Evolutionary conservation across 2,329 filamentous ascomycete species (phyloP).

Genomic region (Neonectria neomacrospora): DNA sequence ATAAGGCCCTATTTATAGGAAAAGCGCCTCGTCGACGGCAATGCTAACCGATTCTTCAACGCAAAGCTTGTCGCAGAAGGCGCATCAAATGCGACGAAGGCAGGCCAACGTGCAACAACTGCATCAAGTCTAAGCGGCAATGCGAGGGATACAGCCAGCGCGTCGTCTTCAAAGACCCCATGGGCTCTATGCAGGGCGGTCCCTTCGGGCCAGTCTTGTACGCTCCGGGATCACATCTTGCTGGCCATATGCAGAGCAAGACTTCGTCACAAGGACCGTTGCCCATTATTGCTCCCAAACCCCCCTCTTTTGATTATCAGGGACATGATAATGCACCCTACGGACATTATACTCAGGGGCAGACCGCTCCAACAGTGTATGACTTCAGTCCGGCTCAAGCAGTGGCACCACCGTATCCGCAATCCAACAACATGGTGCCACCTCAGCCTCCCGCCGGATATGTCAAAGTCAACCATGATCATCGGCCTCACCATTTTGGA

Average conservation of each 20-base stretch:
- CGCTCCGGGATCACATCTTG: conserved; percentile 51
- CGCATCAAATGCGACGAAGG: conserved; percentile 98
- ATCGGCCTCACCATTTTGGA: conserved; percentile 30
- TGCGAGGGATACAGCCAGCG: conserved; percentile 88
- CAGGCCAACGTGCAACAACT: conserved; percentile 83
- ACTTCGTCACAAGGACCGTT: conserved; percentile 52
- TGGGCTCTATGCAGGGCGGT: conserved; percentile 56
- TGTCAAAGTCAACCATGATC: conserved; percentile 28
- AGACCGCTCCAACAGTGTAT: conserved; percentile 30
- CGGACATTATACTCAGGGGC: conserved; percentile 33
- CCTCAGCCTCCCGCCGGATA: conserved; percentile 29
- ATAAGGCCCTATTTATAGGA: background rate
- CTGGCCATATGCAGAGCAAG: conserved; percentile 50
- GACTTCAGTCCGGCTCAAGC: conserved; percentile 34
- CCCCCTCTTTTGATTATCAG: conserved; percentile 50
- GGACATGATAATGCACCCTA: conserved; percentile 34
- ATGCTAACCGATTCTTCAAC: conserved; percentile 38
- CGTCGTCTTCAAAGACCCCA: conserved; percentile 80
- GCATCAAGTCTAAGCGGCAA: conserved; percentile 84
- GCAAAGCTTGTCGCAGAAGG: conserved; percentile 85
- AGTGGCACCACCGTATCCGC: conserved; percentile 29
- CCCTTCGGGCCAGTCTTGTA: conserved; percentile 57
- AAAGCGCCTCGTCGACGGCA: conserved; percentile 1
- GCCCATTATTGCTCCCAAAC: conserved; percentile 63
- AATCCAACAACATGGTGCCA: conserved; percentile 27